A percentile compares a stretch with the other conserved stretches of the same genome.
phyloP scores from a whole-genome alignment of 495 filamentous ascomycete genomes.

The Pyronema domesticum region DNA sequence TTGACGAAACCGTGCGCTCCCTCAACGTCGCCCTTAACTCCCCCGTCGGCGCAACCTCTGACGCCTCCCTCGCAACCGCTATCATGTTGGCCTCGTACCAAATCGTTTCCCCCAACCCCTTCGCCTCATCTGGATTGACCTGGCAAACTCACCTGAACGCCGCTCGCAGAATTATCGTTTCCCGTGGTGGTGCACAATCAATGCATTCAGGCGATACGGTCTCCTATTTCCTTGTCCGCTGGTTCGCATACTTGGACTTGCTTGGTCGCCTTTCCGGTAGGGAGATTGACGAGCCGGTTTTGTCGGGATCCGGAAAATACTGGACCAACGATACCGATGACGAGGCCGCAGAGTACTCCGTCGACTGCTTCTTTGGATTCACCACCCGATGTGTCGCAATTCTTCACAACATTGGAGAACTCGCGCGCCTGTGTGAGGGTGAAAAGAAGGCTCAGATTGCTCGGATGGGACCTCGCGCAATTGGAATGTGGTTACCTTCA shows the following conservation, averaged over 20 bases:
- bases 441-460: slow-evolving; percentile 13
- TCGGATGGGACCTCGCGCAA: slow-evolving; percentile 16
- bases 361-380: slow-evolving; percentile 71
- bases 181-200: slow-evolving; percentile 41
- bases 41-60: slow-evolving; percentile 40
- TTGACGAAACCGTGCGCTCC: slow-evolving; percentile 59
- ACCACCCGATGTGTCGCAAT: slow-evolving; percentile 51
- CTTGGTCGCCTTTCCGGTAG: slow-evolving; percentile 59
- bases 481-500: slow-evolving; percentile 45
- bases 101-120: slow-evolving; percentile 69
- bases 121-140: slow-evolving; percentile 33
- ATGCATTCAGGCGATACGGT: slow-evolving; percentile 44
- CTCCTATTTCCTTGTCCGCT: slow-evolving; percentile 64
- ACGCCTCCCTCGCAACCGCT: slow-evolving; percentile 61
- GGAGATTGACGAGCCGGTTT: slow-evolving; percentile 29
- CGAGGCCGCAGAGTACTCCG: slow-evolving; percentile 42
- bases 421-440: slow-evolving; percentile 52
- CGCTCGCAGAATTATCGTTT: slow-evolving; percentile 56
- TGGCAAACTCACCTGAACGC: slow-evolving; percentile 68
- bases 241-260: slow-evolving; percentile 76
- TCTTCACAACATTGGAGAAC: slow-evolving; percentile 53
- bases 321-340: slow-evolving; percentile 37
- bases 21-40: slow-evolving; percentile 50
- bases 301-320: slow-evolving; percentile 27
- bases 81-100: slow-evolving; percentile 77